Evolutionary conservation across 108 stramenopile species (phyloP).

Genomic region (Craspedostauros australis): DNA sequence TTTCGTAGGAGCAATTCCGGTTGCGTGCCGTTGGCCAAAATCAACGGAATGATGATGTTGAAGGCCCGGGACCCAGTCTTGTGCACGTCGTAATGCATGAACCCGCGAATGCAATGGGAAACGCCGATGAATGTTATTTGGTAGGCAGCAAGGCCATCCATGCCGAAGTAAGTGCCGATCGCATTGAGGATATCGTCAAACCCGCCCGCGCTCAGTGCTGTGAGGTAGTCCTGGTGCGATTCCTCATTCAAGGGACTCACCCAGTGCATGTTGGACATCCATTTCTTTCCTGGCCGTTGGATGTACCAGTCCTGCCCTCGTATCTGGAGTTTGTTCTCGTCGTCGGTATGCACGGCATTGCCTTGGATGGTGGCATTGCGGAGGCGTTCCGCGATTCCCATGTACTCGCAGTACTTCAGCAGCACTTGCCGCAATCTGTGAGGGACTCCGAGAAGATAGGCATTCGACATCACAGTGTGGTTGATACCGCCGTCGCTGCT

Average conservation of each 20-base stretch:
- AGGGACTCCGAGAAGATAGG: conserved; percentile 35
- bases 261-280: conserved; percentile 75
- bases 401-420: conserved; percentile 32
- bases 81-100: conserved; percentile 54
- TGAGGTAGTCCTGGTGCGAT: conserved; percentile 39
- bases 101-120: conserved; percentile 34
- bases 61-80: conserved; percentile 47
- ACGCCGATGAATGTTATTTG: conserved; percentile 60
- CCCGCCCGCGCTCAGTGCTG: conserved; percentile 45
- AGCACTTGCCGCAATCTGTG: conserved; percentile 12
- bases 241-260: conserved; percentile 41
- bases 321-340: background rate
- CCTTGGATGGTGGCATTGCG: conserved; percentile 9
- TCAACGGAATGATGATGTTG: conserved; percentile 56
- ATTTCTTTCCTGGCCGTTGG: conserved; percentile 31
- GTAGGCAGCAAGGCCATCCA: conserved; percentile 47
- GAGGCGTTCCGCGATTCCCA: conserved; percentile 32
- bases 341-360: conserved; percentile 4
- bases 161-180: conserved; percentile 43
- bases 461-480: too few species aligned
- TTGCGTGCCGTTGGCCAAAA: conserved; percentile 32
- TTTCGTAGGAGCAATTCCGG: conserved; percentile 43
- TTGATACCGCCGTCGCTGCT: too few species aligned
- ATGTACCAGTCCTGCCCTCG: conserved; percentile 14
- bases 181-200: conserved; percentile 52